Conservation (phyloP, 2,329 filamentous ascomycete genomes). For the Penicillium sp. region DNA sequence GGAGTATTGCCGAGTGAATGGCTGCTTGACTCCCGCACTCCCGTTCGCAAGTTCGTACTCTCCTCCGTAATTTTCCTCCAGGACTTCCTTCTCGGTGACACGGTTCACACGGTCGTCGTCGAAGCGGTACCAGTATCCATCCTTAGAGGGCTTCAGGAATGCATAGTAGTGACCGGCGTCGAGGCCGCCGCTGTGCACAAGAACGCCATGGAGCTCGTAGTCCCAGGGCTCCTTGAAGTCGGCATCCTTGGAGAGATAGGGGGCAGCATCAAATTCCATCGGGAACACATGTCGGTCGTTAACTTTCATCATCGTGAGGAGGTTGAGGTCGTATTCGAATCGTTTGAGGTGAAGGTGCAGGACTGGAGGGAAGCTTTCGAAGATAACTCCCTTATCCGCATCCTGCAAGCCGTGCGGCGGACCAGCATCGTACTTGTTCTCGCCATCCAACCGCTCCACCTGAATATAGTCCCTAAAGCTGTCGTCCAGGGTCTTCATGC, state of each 20-base stretch:
- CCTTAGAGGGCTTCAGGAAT: conserved; percentile 88
- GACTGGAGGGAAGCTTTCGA: conserved; percentile 90
- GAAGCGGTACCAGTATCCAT: conserved; percentile 94
- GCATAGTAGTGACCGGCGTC: conserved; percentile 99
- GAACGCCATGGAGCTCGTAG: conserved; percentile 90
- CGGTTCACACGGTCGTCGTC: conserved; percentile 97
- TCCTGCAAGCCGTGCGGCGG: conserved; percentile 91
- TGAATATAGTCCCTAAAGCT: conserved; percentile 96
- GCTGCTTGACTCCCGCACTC: conserved; percentile 58
- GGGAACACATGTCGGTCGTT: conserved; percentile 51
- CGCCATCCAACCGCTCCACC: conserved; percentile 93
- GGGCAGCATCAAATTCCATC: conserved; percentile 61
- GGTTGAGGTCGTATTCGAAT: conserved; percentile 95
- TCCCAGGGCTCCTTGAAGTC: conserved; percentile 85
- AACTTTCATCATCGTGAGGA: conserved; percentile 98
- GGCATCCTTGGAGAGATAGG: conserved; percentile 81
- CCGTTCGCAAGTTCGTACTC: conserved; percentile 67
- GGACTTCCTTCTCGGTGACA: conserved; percentile 82
- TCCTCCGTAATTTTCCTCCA: conserved; percentile 96
- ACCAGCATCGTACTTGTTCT: conserved; percentile 95
- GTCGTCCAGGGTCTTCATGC: conserved; percentile 87
- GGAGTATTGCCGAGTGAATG: conserved; percentile 63
- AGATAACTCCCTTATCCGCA: conserved; percentile 96
- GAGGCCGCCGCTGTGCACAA: conserved; percentile 94
- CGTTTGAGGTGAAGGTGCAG: conserved; percentile 93